These are phyloP conservation scores for Cantharellus cinnabarinus DNA, from an alignment of 768 basidiomycete species.

Conservation along the genomic window DNA sequence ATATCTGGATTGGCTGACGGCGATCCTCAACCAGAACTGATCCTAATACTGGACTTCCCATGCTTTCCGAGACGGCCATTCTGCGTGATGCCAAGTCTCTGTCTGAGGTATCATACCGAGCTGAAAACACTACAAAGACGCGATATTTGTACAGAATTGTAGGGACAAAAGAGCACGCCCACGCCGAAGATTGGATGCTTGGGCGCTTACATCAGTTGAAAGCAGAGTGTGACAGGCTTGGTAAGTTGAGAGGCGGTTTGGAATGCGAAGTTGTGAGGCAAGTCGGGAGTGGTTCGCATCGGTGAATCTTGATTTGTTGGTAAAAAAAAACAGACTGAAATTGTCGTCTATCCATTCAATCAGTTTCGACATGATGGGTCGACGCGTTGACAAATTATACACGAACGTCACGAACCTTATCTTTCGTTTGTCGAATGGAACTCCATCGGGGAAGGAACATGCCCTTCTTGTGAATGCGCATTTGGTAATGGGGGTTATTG, in stretches of 20 bases:
- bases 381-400: slow-evolving; percentile 70
- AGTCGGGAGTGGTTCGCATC: slow-evolving; percentile 68
- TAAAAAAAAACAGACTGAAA: neutral
- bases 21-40: too few relatives aligned
- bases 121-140: too few relatives aligned
- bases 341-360: neutral
- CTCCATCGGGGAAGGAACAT: slow-evolving; percentile 48
- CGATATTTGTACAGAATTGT: slow-evolving; percentile 81
- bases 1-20: too few relatives aligned
- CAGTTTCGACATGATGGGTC: slow-evolving; percentile 85
- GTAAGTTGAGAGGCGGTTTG: slow-evolving; percentile 25
- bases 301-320: slow-evolving; percentile 27
- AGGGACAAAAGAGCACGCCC: slow-evolving; percentile 72
- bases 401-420: slow-evolving; percentile 76
- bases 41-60: neutral
- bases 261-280: slow-evolving; percentile 87
- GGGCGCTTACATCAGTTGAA: slow-evolving; percentile 41
- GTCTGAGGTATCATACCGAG: slow-evolving; percentile 28
- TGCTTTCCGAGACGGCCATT: slow-evolving; percentile 4
- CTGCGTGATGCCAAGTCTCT: slow-evolving; percentile 17
- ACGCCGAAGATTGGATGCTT: slow-evolving; percentile 68
- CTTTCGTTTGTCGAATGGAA: slow-evolving; percentile 66
- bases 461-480: slow-evolving; percentile 79
- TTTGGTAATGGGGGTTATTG: slow-evolving; percentile 35
- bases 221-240: slow-evolving; percentile 31